These are phyloP conservation scores for Camellia granthamiana DNA, from an alignment of 148 eudicot species.

Conservation along the genomic window DNA sequence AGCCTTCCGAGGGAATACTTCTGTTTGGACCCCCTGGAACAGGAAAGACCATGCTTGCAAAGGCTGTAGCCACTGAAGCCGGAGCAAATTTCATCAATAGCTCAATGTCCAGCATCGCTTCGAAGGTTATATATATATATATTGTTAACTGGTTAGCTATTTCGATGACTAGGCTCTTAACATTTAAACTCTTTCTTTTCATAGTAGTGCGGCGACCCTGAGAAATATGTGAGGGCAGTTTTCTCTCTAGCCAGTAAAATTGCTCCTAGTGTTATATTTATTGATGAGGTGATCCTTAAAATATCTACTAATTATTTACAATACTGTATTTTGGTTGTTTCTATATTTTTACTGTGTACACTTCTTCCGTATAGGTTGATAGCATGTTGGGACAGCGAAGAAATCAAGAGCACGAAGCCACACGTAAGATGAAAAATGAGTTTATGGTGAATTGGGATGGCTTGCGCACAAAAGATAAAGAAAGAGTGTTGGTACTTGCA, in stretches of 20 bases:
- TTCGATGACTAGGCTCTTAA: slow-evolving; percentile 3
- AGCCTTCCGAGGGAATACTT: slow-evolving; percentile 76
- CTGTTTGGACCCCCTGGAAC: slow-evolving; percentile 90
- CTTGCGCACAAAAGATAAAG: slow-evolving; percentile 64
- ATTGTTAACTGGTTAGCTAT: not conserved
- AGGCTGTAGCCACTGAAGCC: slow-evolving; percentile 85
- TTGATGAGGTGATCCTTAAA: slow-evolving; percentile 8
- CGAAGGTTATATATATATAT: slow-evolving; percentile 39
- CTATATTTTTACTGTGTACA: not conserved
- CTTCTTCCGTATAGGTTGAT: slow-evolving; percentile 46
- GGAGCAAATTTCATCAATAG: slow-evolving; percentile 88
- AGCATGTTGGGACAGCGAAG: slow-evolving; percentile 85
- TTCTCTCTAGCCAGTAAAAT: slow-evolving; percentile 84
- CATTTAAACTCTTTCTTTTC: slow-evolving; percentile 13
- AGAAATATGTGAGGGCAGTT: slow-evolving; percentile 75
- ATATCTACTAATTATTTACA: not conserved
- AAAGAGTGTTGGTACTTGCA: slow-evolving; percentile 84
- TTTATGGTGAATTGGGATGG: slow-evolving; percentile 96
- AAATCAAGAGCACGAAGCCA: slow-evolving; percentile 83
- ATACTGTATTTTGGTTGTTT: not conserved
- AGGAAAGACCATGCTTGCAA: slow-evolving; percentile 85
- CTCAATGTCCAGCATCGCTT: slow-evolving; percentile 81
- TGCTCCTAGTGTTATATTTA: slow-evolving; percentile 63
- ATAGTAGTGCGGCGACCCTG: slow-evolving; percentile 91
- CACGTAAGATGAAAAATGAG: slow-evolving; percentile 84